Evolutionary conservation across 306 rosid species (phyloP).

Genomic region (Dalbergia oliveri): DNA sequence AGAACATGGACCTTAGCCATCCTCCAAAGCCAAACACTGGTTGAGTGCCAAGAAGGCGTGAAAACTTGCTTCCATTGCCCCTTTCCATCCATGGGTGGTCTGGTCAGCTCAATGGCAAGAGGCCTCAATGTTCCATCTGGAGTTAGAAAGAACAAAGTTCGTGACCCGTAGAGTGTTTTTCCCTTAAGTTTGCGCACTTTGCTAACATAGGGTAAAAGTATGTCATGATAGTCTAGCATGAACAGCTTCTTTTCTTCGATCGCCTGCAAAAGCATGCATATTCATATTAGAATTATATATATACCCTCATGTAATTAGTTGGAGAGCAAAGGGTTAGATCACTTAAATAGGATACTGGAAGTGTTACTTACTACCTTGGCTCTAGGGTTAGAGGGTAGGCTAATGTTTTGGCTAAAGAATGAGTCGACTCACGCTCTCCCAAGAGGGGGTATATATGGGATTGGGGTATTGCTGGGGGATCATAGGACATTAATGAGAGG

Average conservation of each 20-base stretch:
- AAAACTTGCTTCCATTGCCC: conserved; percentile 74
- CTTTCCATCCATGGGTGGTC: conserved; percentile 69
- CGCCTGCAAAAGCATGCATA: conserved; percentile 55
- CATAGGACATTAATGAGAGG: too few relatives aligned
- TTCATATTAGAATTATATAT: conserved; percentile 10
- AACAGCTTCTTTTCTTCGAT: conserved; percentile 65
- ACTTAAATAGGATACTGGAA: not conserved
- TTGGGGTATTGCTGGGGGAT: too few relatives aligned
- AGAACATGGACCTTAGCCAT: conserved; percentile 87
- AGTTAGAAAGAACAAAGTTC: conserved; percentile 82
- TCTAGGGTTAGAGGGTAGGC: too few relatives aligned
- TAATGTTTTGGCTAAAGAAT: not conserved
- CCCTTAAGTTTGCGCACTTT: conserved; percentile 68
- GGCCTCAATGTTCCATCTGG: conserved; percentile 69
- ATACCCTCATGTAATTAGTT: not conserved
- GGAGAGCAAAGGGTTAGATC: not conserved
- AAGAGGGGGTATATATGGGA: too few relatives aligned
- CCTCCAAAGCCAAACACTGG: conserved; percentile 85
- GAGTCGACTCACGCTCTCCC: too few relatives aligned
- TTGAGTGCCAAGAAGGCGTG: conserved; percentile 70
- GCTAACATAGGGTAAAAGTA: conserved; percentile 69
- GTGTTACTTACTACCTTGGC: too few relatives aligned
- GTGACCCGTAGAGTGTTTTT: conserved; percentile 74
- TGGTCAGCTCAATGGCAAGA: conserved; percentile 76
- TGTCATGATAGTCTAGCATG: conserved; percentile 82